Evolutionary conservation across 805 yeast species (phyloP).

Genomic region (Nakazawaea populi): DNA sequence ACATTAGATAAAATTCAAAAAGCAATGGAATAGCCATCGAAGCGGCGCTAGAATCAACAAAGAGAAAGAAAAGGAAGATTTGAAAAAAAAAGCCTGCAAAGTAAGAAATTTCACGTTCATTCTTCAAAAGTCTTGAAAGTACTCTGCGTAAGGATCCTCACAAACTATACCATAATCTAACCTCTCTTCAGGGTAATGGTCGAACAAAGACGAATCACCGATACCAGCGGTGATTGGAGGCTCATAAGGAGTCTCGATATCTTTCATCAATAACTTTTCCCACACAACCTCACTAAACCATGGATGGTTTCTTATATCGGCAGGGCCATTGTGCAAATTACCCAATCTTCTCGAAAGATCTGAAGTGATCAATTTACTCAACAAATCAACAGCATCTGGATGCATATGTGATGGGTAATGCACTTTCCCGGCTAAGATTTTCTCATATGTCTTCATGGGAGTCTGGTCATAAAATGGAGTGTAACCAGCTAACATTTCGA

Average conservation of each 20-base stretch:
- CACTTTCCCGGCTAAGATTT: constrained; percentile 47
- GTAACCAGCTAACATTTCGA: constrained; percentile 57
- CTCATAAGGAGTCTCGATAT: constrained; percentile 59
- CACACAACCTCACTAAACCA: constrained; percentile 60
- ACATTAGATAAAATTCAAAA: not conserved
- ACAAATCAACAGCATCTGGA: constrained; percentile 45
- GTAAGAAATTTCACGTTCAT: too few relatives aligned
- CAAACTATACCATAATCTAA: constrained; percentile 78
- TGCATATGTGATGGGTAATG: constrained; percentile 49
- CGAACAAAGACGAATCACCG: constrained; percentile 60
- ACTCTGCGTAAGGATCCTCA: constrained; percentile 59
- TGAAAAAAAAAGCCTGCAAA: not conserved
- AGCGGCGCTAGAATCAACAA: not conserved
- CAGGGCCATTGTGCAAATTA: constrained; percentile 51
- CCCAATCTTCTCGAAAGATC: constrained; percentile 54
- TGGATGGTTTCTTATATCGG: constrained; percentile 48
- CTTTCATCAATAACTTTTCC: constrained; percentile 49
- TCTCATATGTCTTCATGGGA: constrained; percentile 59
- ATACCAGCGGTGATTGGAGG: constrained; percentile 60
- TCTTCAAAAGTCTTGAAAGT: constrained; percentile 48
- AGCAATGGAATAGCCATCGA: not conserved
- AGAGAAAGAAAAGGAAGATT: not conserved
- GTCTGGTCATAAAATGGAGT: constrained; percentile 60
- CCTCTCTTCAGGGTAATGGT: constrained; percentile 73
- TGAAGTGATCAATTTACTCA: constrained; percentile 44